Percentiles rank a stretch among this genome's conserved stretches.
phyloP scores from a whole-genome alignment of 2,329 filamentous ascomycete genomes.

The Helotiales sp. region DNA sequence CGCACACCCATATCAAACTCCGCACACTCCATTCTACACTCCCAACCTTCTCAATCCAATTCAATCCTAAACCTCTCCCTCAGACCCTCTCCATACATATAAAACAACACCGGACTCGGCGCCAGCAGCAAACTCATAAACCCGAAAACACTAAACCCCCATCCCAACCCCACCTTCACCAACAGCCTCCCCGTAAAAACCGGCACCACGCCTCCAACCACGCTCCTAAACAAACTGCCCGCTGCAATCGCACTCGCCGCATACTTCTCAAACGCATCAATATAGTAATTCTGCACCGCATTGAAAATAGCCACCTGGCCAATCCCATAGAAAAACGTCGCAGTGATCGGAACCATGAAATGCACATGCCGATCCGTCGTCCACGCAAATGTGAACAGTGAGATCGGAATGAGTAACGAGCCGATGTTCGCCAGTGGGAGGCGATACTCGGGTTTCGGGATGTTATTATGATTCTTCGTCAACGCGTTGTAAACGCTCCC shows the following conservation, averaged over 20 bases:
- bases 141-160: conserved; percentile 55
- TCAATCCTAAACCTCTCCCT: conserved; percentile 52
- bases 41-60: background rate
- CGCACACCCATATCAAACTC: background rate
- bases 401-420: conserved; percentile 57
- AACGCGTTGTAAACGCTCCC: conserved; percentile 53
- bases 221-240: conserved; percentile 51
- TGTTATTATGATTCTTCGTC: conserved; percentile 47
- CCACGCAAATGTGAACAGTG: conserved; percentile 66
- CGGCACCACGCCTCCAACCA: conserved; percentile 54
- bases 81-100: conserved; percentile 51
- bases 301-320: conserved; percentile 59
- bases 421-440: conserved; percentile 57
- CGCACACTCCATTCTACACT: background rate
- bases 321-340: conserved; percentile 53
- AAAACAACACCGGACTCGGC: conserved; percentile 56
- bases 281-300: conserved; percentile 59
- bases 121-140: conserved; percentile 52
- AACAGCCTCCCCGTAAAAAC: conserved; percentile 51
- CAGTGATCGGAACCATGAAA: conserved; percentile 61
- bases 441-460: conserved; percentile 44
- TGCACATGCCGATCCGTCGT: conserved; percentile 57
- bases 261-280: conserved; percentile 56
- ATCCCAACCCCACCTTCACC: conserved; percentile 52
- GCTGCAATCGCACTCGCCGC: conserved; percentile 56